Evolutionary conservation across 306 rosid species (phyloP).

Genomic region (Ziziphus jujuba): DNA sequence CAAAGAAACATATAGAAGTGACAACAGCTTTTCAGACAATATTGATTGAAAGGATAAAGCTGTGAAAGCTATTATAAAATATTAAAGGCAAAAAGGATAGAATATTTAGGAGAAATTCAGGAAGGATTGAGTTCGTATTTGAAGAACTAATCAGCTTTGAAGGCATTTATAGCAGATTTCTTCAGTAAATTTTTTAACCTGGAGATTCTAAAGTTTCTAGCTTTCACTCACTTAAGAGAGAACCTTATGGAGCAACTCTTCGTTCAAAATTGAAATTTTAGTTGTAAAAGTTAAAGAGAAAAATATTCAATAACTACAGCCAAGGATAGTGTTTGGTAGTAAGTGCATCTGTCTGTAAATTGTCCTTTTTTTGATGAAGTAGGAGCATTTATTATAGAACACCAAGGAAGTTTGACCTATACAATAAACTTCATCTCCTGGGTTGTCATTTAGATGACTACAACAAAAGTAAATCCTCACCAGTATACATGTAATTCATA

Average conservation of each 20-base stretch:
- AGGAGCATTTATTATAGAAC: background rate
- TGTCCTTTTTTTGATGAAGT: too few species aligned
- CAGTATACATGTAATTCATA: background rate
- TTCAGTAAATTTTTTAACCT: background rate
- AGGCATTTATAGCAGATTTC: background rate
- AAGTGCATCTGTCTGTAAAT: too few species aligned
- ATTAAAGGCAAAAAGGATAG: too few species aligned
- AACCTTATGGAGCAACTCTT: background rate
- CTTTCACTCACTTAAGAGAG: background rate
- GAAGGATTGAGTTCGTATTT: too few species aligned
- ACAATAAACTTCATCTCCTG: too few species aligned
- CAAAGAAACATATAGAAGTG: background rate
- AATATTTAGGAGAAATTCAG: too few species aligned
- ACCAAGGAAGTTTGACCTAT: background rate
- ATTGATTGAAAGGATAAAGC: too few species aligned
- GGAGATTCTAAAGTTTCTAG: slow-evolving; percentile 2
- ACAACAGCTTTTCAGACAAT: background rate
- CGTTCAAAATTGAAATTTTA: background rate
- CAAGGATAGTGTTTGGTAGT: too few species aligned
- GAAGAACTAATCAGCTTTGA: too few species aligned
- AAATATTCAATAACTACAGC: background rate
- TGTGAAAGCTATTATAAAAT: too few species aligned
- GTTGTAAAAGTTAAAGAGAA: background rate
- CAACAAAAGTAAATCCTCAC: too few species aligned
- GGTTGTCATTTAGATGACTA: too few species aligned